Base-by-base conservation (phyloP, 176 grass and related monocot species). In the Bolboschoenus planiculmis region DNA sequence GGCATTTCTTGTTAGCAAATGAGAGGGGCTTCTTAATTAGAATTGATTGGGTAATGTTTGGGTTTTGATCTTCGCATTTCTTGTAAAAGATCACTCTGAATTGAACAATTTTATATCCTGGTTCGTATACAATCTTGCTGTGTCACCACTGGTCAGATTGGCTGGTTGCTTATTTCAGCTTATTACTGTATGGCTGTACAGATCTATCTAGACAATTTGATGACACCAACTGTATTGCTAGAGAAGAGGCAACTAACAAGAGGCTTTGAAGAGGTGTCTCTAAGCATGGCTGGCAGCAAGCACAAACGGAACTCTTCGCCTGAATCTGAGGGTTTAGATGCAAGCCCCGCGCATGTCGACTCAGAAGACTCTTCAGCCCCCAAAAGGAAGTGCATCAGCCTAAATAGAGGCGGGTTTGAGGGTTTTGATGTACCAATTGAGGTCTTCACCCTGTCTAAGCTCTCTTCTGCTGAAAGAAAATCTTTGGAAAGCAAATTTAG, bases 351-450 rank as follows among this genome's bases (percentile, higher is more conserved):
- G 2, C 86, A 82, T 85, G 92, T 87, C 30, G 88, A 94, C 55
- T 96, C 93, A 0, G 93, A 92, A 29, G 93, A 96, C 29, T 99
- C 89, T 0, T 83, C 87, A 0, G 89, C 88, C 0, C 93, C 89
- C 0, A 99, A 96, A 74, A 88, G 93, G 84, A 95, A 93, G 89
- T 91, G 89, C 84, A 96, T 99, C 67, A 93, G 89, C 60, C 58
- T 96, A 24, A 99, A 93, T 57, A 56, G 75, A 1, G 89, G 91
- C 4, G 88, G 57, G n/a, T 84, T 85, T 24, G 87, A 90, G 56
- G 84, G 84, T 44, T 90, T 86, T 58, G 83, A 85, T 21, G 87
- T 93, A 6, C 94, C 92, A 63, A 81, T 84, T 33, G 84, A 93
- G 66, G 86, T 88, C 18, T 88, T 93, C 63, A 80, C 86, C 26